Base-by-base conservation (phyloP, 306 rosid species). In the Acacia confusa region DNA sequence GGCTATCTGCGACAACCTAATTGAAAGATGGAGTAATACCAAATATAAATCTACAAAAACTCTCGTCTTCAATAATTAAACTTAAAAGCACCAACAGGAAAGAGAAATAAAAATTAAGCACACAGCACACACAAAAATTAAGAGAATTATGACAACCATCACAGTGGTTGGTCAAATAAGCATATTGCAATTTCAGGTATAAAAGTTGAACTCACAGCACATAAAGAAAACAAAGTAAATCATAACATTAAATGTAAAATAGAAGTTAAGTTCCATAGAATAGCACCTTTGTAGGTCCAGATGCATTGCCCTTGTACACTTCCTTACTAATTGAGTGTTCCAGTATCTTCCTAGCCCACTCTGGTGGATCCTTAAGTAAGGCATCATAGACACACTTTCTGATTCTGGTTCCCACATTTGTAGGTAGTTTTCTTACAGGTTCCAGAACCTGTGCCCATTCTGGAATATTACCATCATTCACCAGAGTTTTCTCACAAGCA, bases 391-490 rank as follows among this genome's bases (percentile, higher is more conserved):
- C 97, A 85, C 99, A 96, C 90, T 85, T 96, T 78, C 99, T 88
- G 80, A 96, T 96, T 89, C 99, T 91, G 47, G 99, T 96, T 78
- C 99, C 99, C 61, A 96, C 99, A 86, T 96, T 96, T 82, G 99
- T 96, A 47, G 99, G 99, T 74, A 96, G 90, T 80, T 96, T 96
- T 85, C 90, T 87, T 69, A 92, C 99, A 87, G 99, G 99, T 79
- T 94, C 99, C 57, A 96, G 92, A 82, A 86, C 40, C 81, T 87
- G 84, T 34, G 99, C 99, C 99, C 99, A 96, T 77, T 88, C 94
- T 52, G 99, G 99, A 55, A 87, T 84, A 79, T 61, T 86, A 82
- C 95, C 93, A 80, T 82, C 89, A 85, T 79, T 85, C 55, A 58
- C 90, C 75, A 57, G 55, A 67, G 57, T 76, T 61, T 83, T 91